A percentile compares a stretch with the other conserved stretches of the same genome.
Evolutionary conservation across 768 basidiomycete genomes (phyloP).

Genomic region (Agrocybe chaxingu): DNA sequence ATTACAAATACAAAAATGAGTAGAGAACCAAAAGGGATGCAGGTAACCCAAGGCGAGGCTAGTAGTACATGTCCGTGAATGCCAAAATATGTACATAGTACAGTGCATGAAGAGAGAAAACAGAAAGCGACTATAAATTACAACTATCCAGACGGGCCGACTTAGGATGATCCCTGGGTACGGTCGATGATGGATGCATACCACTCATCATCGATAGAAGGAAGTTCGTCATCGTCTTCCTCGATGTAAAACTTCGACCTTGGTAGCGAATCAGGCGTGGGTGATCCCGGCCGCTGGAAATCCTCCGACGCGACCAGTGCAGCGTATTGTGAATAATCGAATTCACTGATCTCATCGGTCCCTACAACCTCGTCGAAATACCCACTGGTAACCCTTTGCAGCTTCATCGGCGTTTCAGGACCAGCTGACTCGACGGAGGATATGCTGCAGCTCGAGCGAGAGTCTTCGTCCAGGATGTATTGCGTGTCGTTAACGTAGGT

Average conservation of each 20-base stretch:
- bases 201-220: slow-evolving; percentile 37
- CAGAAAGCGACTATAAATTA: not conserved
- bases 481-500: not conserved
- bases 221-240: slow-evolving; percentile 32
- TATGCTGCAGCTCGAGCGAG: slow-evolving; percentile 4
- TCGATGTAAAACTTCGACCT: slow-evolving; percentile 16
- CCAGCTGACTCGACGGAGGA: slow-evolving; percentile 15
- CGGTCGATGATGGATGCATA: slow-evolving; percentile 25
- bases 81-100: no score
- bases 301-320: no score
- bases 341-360: slow-evolving; percentile 3
- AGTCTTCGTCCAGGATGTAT: not conserved
- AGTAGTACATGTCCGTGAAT: no score
- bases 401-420: slow-evolving; percentile 18
- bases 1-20: no score
- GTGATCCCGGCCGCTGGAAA: no score
- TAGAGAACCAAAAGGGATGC: no score
- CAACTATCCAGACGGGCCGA: not conserved
- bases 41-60: no score
- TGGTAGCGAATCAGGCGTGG: not conserved
- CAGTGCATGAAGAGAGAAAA: no score
- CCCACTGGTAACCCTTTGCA: slow-evolving; percentile 14
- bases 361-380: slow-evolving; percentile 6
- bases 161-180: slow-evolving; percentile 4
- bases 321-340: no score